Evolutionary conservation across 805 yeast species (phyloP).

Genomic region (Isabelozyma rhagii): DNA sequence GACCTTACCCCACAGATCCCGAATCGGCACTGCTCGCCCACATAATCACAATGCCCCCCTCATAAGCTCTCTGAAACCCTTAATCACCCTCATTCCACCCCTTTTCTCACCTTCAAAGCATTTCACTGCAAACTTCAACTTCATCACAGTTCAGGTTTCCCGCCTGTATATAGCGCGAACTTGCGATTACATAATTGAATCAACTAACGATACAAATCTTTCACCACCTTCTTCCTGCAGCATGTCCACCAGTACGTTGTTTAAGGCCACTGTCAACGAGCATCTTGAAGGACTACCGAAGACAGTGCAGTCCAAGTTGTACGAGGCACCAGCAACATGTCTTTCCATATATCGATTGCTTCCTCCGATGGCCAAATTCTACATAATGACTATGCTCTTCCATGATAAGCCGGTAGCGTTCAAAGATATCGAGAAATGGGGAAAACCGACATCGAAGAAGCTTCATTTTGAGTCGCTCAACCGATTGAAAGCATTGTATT

Average conservation of each 20-base stretch:
- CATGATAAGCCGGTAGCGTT: slow-evolving; percentile 69
- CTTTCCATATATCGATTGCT: slow-evolving; percentile 86
- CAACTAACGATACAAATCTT: neutral
- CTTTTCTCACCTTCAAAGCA: no score
- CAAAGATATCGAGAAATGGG: slow-evolving; percentile 71
- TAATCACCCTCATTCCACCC: no score
- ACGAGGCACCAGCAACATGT: slow-evolving; percentile 86
- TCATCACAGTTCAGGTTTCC: no score
- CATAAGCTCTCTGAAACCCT: no score
- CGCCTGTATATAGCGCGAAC: neutral
- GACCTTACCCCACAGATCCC: no score
- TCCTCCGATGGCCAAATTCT: slow-evolving; percentile 86
- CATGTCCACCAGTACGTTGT: slow-evolving; percentile 27
- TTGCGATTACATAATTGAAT: neutral
- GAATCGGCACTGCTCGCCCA: no score
- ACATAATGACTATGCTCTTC: slow-evolving; percentile 83
- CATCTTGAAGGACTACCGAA: slow-evolving; percentile 89
- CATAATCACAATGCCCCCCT: no score
- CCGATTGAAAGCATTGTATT: slow-evolving; percentile 70
- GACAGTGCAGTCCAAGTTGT: slow-evolving; percentile 76
- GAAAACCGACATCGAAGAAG: slow-evolving; percentile 55
- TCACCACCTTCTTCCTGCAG: neutral
- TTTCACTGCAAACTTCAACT: no score
- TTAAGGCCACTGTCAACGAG: slow-evolving; percentile 77
- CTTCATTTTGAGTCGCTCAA: slow-evolving; percentile 75